Evolutionary conservation across 1,284 basidiomycete species (phyloP), one percentile per base, ranked within the genome.

Genomic region (Ganoderma meredithae): DNA sequence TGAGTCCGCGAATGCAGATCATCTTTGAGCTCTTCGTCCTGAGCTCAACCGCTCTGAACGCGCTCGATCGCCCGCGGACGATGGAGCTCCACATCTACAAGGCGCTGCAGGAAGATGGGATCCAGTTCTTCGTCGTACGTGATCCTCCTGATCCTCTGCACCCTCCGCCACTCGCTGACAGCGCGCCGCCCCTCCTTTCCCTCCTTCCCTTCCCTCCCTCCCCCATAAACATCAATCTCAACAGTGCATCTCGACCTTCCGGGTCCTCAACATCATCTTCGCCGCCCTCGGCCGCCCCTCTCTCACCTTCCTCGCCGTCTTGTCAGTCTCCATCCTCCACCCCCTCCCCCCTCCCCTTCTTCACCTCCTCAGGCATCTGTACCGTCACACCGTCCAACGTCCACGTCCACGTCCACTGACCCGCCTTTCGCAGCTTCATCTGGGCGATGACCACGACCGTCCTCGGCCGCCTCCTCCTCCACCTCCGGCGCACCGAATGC

Each of bases 11-110:
- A 17, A 36, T 15, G 4, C 69, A 79, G 78, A 72, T 78, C 66
- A 60, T 77, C 6, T 79, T 79, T 67, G 78, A 79, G 63, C 59
- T 75, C 22, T 71, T 78, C 53, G 76, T 77, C 5, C 69, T 79
- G 7, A 58, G 73, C 15, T 75, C 75, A 36, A 77, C 75, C 1
- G 62, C 73, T 44, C 63, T 75, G 31, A 79, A 79, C 69, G 76
- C 78, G 7, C 72, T 79, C 33, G 77, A 79, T 66, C 69, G 78
- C 17, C 78, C 78, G 10, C 74, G 75, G 19, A 71, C 72, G 13
- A 70, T 72, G 22, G 67, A 75, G 33, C 67, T 72, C 53, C 76
- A 70, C 17, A 69, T 79, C 41, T 67, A 70, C 60, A 75, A 73
- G 56, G 74, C 76, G 15, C 73, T 79, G 10, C 70, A 75, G 56